Percentiles rank a stretch among this genome's conserved stretches.
phyloP scores from a whole-genome alignment of 306 rosid species.

The Vigna angularis region DNA sequence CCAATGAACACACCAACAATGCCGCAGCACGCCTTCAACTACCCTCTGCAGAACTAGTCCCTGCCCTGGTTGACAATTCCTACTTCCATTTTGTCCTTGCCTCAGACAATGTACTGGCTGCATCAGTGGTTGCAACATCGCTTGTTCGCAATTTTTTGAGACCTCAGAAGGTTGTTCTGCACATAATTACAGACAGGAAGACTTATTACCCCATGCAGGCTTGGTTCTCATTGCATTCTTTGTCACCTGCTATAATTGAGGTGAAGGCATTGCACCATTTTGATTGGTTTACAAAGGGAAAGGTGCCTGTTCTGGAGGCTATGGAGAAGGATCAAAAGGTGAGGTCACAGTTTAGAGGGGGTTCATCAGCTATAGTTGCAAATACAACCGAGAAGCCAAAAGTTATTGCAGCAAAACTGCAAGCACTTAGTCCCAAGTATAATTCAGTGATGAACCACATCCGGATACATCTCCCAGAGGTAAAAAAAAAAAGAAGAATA shows the following conservation, averaged over 20 bases:
- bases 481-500: conserved; percentile 43
- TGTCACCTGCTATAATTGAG: conserved; percentile 91
- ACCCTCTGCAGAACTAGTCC: conserved; percentile 91
- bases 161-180: conserved; percentile 77
- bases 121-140: conserved; percentile 89
- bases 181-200: conserved; percentile 89
- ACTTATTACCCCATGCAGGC: conserved; percentile 98
- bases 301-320: conserved; percentile 97
- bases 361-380: conserved; percentile 89
- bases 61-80: conserved; percentile 88
- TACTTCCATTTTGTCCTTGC: conserved; percentile 90
- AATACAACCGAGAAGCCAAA: conserved; percentile 82
- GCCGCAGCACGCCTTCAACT: conserved; percentile 98
- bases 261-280: conserved; percentile 99
- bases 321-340: conserved; percentile 97
- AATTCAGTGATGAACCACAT: conserved; percentile 98
- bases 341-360: conserved; percentile 88
- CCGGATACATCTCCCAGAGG: conserved; percentile 97
- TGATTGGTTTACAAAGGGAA: conserved; percentile 93
- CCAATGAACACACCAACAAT: conserved; percentile 89
- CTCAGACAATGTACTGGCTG: conserved; percentile 92
- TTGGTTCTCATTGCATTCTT: conserved; percentile 91
- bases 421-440: conserved; percentile 97
- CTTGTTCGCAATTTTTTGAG: conserved; percentile 78
- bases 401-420: conserved; percentile 89